A percentile compares a stretch with the other conserved stretches of the same genome.
Evolutionary conservation across 257 asterid species (phyloP).

Genomic region (Penstemon eatonii): DNA sequence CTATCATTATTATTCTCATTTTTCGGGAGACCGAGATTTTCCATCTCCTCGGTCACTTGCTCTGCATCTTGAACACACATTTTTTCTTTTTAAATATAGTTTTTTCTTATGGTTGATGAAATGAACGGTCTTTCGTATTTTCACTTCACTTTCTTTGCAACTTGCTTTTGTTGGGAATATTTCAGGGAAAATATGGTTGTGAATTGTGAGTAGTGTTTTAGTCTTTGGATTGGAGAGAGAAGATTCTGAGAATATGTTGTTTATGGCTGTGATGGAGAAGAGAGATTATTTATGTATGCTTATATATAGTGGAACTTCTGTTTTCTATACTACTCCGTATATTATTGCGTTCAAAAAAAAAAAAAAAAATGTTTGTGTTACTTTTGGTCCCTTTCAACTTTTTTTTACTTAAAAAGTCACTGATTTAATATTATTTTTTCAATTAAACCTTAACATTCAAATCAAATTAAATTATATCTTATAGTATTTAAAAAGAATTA

Average conservation of each 20-base stretch:
- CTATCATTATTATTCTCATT: constrained; percentile 31
- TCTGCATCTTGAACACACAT: constrained; percentile 85
- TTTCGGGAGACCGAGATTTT: constrained; percentile 44
- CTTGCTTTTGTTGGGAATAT: constrained; percentile 33
- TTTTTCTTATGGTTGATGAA: constrained; percentile 9
- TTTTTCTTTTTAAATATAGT: neutral
- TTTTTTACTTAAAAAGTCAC: too few relatives aligned
- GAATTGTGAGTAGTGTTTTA: neutral
- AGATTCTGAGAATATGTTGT: constrained; percentile 66
- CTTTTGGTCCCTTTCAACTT: too few relatives aligned
- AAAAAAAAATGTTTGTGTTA: too few relatives aligned
- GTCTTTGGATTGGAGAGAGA: constrained; percentile 35
- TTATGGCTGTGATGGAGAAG: constrained; percentile 33
- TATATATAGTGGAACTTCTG: constrained; percentile 21
- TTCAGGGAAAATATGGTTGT: constrained; percentile 13
- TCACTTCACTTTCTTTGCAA: constrained; percentile 33
- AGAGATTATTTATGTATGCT: constrained; percentile 3
- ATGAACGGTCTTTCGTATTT: constrained; percentile 17
- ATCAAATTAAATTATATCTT: too few relatives aligned
- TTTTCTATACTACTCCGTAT: constrained; percentile 1
- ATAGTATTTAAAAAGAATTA: too few relatives aligned
- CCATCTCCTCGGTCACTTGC: constrained; percentile 58
- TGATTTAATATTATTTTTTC: too few relatives aligned
- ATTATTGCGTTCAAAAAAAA: neutral
- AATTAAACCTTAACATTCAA: too few relatives aligned